Evolutionary conservation across 768 basidiomycete genomes (phyloP).

Genomic region (Boletus sp.): DNA sequence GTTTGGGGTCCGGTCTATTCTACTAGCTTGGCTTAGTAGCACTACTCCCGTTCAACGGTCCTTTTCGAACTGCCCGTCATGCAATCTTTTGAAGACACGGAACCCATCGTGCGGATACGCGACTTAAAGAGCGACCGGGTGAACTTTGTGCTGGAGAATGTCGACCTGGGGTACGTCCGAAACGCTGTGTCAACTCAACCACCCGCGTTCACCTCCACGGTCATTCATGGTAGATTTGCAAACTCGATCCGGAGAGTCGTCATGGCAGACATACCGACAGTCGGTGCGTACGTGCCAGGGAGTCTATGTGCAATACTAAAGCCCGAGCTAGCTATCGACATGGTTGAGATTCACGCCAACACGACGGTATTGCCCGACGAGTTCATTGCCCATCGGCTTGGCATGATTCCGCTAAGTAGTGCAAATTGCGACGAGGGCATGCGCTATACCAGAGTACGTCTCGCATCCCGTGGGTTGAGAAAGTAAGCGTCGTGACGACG

Average conservation of each 20-base stretch:
- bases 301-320: slow-evolving; percentile 2
- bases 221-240: slow-evolving; percentile 62
- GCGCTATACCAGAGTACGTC: slow-evolving; percentile 65
- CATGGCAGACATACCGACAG: slow-evolving; percentile 95
- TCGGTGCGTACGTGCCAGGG: slow-evolving; percentile 56
- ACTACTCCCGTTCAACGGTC: background rate
- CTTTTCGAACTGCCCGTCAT: slow-evolving; percentile 18
- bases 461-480: background rate
- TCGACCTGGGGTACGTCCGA: slow-evolving; percentile 82
- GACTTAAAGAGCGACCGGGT: slow-evolving; percentile 82
- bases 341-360: slow-evolving; percentile 89
- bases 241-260: slow-evolving; percentile 92
- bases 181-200: background rate
- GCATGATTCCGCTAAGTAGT: slow-evolving; percentile 89
- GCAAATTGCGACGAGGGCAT: slow-evolving; percentile 87
- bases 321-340: slow-evolving; percentile 76
- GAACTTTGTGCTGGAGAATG: slow-evolving; percentile 92
- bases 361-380: slow-evolving; percentile 95
- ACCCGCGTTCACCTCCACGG: slow-evolving; percentile 6
- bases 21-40: slow-evolving; percentile 3
- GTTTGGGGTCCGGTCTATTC: slow-evolving; percentile 18
- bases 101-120: slow-evolving; percentile 77
- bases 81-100: slow-evolving; percentile 39
- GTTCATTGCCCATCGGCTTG: slow-evolving; percentile 93
- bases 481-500: slow-evolving; percentile 1